Evolutionary conservation across 2,329 filamentous ascomycete species (phyloP).

Genomic region (Raffaelea albimanens): DNA sequence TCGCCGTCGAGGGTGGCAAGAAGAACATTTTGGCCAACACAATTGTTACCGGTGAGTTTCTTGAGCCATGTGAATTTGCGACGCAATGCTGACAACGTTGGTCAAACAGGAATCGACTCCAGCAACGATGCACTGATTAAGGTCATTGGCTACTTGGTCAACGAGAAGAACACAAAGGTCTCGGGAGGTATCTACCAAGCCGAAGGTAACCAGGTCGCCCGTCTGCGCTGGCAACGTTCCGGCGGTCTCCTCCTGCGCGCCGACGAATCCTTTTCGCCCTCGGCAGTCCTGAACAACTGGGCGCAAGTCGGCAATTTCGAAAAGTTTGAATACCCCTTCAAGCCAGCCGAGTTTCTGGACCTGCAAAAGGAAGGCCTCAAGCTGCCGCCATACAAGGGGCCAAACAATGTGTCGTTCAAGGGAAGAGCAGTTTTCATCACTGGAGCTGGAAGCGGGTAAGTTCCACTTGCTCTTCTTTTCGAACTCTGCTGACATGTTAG

Average conservation of each 20-base stretch:
- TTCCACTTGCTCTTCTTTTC: too few relatives aligned
- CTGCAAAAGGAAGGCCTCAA: conserved; percentile 78
- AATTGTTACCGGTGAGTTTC: conserved; percentile 90
- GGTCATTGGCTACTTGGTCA: conserved; percentile 80
- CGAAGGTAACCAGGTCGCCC: conserved; percentile 84
- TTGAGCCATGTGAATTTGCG: too few relatives aligned
- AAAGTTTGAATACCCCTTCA: conserved; percentile 65
- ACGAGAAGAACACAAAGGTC: conserved; percentile 75
- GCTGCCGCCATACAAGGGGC: conserved; percentile 60
- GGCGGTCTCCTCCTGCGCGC: conserved; percentile 82
- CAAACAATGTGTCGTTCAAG: conserved; percentile 68
- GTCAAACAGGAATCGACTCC: too few relatives aligned
- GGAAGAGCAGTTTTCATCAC: conserved; percentile 82
- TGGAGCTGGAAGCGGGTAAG: too few relatives aligned
- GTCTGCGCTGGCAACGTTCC: conserved; percentile 90
- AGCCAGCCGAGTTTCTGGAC: conserved; percentile 78
- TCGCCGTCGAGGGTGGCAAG: conserved; percentile 94
- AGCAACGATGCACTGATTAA: too few relatives aligned
- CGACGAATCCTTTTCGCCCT: conserved; percentile 79
- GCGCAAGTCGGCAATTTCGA: conserved; percentile 80
- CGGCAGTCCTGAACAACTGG: conserved; percentile 85
- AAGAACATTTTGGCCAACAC: conserved; percentile 97
- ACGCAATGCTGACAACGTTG: too few relatives aligned
- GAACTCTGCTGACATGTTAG: too few relatives aligned
- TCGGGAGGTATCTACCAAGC: conserved; percentile 88